Evolutionary conservation across 306 rosid genomes (phyloP).

Genomic region (Delonix regia): DNA sequence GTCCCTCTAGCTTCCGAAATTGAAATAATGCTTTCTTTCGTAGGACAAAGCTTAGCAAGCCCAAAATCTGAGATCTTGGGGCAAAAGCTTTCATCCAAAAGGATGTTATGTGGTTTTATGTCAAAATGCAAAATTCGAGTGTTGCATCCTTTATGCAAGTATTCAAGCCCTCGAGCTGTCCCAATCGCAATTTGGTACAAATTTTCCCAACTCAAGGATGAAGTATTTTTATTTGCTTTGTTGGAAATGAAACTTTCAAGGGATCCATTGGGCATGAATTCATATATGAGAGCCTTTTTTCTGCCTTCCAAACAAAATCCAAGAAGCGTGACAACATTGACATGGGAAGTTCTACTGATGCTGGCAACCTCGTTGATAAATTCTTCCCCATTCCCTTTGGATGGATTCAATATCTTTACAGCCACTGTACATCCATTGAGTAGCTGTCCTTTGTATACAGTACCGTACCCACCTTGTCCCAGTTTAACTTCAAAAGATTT

Average conservation of each 20-base stretch:
- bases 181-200: conserved; percentile 25
- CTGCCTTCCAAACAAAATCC: conserved; percentile 33
- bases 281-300: conserved; percentile 38
- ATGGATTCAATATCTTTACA: conserved; percentile 41
- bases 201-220: conserved; percentile 13
- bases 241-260: conserved; percentile 30
- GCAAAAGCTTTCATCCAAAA: conserved; percentile 33
- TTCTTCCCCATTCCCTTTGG: conserved; percentile 46
- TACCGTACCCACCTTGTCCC: conserved; percentile 47
- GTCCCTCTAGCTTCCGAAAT: conserved; percentile 43
- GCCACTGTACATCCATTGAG: conserved; percentile 31
- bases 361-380: conserved; percentile 59
- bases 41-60: conserved; percentile 39
- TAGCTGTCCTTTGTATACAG: conserved; percentile 44
- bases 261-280: conserved; percentile 36
- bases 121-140: conserved; percentile 44
- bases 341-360: too few relatives aligned
- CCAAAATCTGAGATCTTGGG: conserved; percentile 45
- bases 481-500: conserved; percentile 36
- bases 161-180: conserved; percentile 37
- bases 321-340: conserved; percentile 35
- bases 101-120: conserved; percentile 43
- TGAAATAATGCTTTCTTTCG: conserved; percentile 40
- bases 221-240: background rate
- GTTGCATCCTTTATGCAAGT: conserved; percentile 43